Conservation (phyloP, 1,139 yeast genomes). For the Kodamaea anthophila region DNA sequence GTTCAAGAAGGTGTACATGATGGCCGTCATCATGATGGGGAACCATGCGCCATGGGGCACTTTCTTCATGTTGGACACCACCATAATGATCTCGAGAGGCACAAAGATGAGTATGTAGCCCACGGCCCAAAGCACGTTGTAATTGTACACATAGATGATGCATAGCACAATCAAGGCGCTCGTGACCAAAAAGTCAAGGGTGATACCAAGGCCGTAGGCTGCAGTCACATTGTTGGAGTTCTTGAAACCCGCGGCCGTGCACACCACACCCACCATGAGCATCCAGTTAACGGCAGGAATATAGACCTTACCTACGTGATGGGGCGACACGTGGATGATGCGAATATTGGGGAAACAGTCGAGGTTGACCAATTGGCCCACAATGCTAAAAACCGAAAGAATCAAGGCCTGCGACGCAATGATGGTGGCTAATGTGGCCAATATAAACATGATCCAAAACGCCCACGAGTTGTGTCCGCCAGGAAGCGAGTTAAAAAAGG, state of each 20-base stretch:
- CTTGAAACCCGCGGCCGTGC: slow-evolving; percentile 48
- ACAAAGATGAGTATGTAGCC: slow-evolving; percentile 35
- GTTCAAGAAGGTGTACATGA: slow-evolving; percentile 25
- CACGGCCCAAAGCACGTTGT: slow-evolving; percentile 27
- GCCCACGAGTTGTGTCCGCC: slow-evolving; percentile 38
- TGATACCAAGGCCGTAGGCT: slow-evolving; percentile 56
- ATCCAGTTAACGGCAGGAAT: slow-evolving; percentile 45
- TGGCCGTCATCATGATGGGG: slow-evolving; percentile 39
- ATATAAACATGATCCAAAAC: slow-evolving; percentile 48
- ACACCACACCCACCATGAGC: slow-evolving; percentile 44
- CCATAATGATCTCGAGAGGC: slow-evolving; percentile 40
- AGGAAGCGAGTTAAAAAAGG: slow-evolving; percentile 47
- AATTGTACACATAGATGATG: slow-evolving; percentile 40
- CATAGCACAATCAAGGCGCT: slow-evolving; percentile 40
- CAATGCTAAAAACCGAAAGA: slow-evolving; percentile 47
- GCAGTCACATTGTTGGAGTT: slow-evolving; percentile 47
- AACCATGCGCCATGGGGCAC: slow-evolving; percentile 58
- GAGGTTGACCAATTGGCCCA: slow-evolving; percentile 45
- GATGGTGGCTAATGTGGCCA: slow-evolving; percentile 50
- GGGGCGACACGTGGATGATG: slow-evolving; percentile 38
- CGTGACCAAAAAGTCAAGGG: slow-evolving; percentile 50
- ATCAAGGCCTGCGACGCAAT: slow-evolving; percentile 59
- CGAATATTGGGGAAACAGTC: slow-evolving; percentile 49
- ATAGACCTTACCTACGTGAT: slow-evolving; percentile 43
- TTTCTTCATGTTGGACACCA: slow-evolving; percentile 44